Evolutionary conservation across 768 basidiomycete species (phyloP).

Genomic region (Lactarius quietus): DNA sequence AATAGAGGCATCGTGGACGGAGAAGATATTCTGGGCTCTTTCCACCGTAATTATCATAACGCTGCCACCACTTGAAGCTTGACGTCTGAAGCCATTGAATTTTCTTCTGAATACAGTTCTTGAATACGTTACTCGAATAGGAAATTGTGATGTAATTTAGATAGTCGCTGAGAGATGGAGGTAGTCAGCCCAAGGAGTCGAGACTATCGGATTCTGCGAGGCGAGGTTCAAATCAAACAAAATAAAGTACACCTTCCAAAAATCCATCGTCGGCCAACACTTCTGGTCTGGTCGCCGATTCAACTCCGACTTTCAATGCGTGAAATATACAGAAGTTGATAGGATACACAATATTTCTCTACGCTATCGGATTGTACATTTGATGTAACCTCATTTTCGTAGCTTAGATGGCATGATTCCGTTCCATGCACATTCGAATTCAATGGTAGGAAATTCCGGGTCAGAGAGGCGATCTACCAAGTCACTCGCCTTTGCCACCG

Average conservation of each 20-base stretch:
- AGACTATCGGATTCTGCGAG: no score
- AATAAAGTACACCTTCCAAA: background rate
- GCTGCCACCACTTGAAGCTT: no score
- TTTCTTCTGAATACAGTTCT: no score
- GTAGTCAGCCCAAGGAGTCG: no score
- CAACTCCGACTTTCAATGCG: background rate
- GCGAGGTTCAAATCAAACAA: no score
- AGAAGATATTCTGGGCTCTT: no score
- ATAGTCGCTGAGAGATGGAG: no score
- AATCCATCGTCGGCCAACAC: background rate
- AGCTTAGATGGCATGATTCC: slow-evolving; percentile 15
- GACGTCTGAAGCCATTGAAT: no score
- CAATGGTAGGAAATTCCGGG: background rate
- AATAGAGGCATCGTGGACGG: no score
- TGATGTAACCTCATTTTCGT: background rate
- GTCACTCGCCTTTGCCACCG: slow-evolving; percentile 8
- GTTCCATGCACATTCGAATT: slow-evolving; percentile 16
- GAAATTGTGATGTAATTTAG: no score
- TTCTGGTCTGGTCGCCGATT: background rate
- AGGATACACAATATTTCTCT: background rate
- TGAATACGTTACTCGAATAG: no score
- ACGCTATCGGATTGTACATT: background rate
- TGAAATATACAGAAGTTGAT: background rate
- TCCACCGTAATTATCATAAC: no score
- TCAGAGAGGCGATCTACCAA: slow-evolving; percentile 1